Percentiles rank a stretch among this genome's conserved stretches.
phyloP scores from a whole-genome alignment of 2,329 filamentous ascomycete species.

The Zasmidium angulare region DNA sequence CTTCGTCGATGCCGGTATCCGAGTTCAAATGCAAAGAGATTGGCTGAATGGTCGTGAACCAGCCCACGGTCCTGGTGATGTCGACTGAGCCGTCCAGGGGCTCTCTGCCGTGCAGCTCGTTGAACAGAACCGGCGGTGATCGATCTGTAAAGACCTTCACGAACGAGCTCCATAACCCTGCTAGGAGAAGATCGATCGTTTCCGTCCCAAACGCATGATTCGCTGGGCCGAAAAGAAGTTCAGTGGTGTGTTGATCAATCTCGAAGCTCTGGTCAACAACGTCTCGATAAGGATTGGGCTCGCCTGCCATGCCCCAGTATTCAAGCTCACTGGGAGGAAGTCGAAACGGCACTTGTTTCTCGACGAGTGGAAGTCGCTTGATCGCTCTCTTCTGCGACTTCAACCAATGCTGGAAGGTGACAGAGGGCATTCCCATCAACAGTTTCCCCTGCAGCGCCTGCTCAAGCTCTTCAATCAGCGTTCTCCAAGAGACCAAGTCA shows the following conservation, averaged over 20 bases:
- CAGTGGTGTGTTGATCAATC: neutral
- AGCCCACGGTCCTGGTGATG: neutral
- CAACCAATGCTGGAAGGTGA: neutral
- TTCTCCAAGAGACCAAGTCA: neutral
- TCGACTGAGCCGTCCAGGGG: neutral
- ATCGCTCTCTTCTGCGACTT: neutral
- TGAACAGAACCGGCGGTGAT: neutral
- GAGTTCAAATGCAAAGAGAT: neutral
- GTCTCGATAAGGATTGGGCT: neutral
- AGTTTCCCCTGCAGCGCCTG: neutral
- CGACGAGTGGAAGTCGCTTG: too few species aligned
- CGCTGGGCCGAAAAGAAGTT: neutral
- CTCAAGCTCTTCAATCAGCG: neutral
- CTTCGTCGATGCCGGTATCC: neutral
- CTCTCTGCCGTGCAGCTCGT: neutral
- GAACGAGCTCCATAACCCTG: neutral
- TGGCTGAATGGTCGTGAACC: neutral
- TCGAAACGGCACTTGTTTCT: too few species aligned
- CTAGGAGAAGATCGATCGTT: neutral
- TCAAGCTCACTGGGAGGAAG: neutral
- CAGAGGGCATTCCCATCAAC: too few species aligned
- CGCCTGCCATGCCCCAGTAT: neutral
- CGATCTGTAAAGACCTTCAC: neutral
- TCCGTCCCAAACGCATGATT: neutral
- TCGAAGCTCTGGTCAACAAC: neutral